phyloP scores from a whole-genome alignment of 169 alveolate genomes.

The Eimeria sp. region DNA sequence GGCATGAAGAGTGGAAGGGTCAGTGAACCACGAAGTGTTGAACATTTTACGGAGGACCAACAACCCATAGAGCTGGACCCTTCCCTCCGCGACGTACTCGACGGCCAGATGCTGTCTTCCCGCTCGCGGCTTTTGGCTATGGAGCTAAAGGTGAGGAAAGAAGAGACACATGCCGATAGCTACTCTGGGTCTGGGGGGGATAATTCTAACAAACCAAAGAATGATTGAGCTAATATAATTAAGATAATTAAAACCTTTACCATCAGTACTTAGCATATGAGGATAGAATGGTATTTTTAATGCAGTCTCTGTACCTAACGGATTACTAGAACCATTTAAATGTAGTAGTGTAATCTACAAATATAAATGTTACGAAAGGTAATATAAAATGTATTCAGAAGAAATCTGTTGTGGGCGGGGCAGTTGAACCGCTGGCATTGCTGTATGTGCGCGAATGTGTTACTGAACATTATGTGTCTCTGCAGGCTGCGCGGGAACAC shows the following conservation, averaged over 20 bases:
- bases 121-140: slow-evolving; percentile 40
- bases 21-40: background rate
- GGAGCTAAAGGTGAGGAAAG: slow-evolving; percentile 42
- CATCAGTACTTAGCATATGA: no score
- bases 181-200: no score
- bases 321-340: no score
- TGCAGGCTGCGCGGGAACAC: slow-evolving; percentile 41
- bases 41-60: background rate
- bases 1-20: background rate
- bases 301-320: no score
- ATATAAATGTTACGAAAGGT: no score
- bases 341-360: no score
- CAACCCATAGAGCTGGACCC: slow-evolving; percentile 23
- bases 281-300: no score
- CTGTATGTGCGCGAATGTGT: background rate
- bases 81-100: slow-evolving; percentile 31
- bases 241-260: no score
- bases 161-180: background rate
- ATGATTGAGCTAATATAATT: no score
- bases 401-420: background rate
- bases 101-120: slow-evolving; percentile 55
- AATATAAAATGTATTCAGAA: background rate
- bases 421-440: background rate
- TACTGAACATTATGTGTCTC: background rate
- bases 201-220: no score